phyloP scores from a whole-genome alignment of 2,329 filamentous ascomycete genomes.

The Xylaria hypoxylon region DNA sequence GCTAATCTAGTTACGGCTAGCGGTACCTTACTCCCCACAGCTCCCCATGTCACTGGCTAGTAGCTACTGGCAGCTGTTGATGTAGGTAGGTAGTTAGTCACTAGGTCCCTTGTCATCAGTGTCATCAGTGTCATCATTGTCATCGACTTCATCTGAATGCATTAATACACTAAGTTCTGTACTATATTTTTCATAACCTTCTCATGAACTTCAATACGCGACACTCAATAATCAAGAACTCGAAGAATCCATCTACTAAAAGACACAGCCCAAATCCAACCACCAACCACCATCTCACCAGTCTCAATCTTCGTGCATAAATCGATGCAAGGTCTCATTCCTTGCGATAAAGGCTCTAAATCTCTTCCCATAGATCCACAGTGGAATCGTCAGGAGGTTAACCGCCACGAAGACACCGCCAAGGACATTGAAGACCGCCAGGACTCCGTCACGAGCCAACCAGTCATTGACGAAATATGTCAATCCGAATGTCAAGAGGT shows the following conservation, averaged over 20 bases:
- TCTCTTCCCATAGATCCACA: constrained; percentile 63
- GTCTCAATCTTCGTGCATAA: constrained; percentile 48
- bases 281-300: not conserved
- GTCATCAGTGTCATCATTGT: not conserved
- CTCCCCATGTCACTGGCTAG: constrained; percentile 11
- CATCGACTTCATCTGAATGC: too few species aligned
- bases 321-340: constrained; percentile 49
- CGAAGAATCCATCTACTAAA: not conserved
- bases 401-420: constrained; percentile 58
- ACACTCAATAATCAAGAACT: not conserved
- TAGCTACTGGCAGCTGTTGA: not conserved
- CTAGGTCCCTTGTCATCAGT: not conserved
- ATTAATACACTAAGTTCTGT: too few species aligned
- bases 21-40: constrained; percentile 25
- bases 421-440: constrained; percentile 55
- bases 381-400: constrained; percentile 58
- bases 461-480: constrained; percentile 59
- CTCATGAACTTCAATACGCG: too few species aligned
- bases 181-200: too few species aligned
- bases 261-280: not conserved
- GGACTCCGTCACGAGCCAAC: constrained; percentile 52
- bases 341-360: constrained; percentile 57
- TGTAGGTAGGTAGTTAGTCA: too few species aligned
- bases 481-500: constrained; percentile 60
- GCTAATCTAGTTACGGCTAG: constrained; percentile 34